Base-by-base conservation (phyloP, 2,329 filamentous ascomycete genomes). In the Ophiostoma sp. region DNA sequence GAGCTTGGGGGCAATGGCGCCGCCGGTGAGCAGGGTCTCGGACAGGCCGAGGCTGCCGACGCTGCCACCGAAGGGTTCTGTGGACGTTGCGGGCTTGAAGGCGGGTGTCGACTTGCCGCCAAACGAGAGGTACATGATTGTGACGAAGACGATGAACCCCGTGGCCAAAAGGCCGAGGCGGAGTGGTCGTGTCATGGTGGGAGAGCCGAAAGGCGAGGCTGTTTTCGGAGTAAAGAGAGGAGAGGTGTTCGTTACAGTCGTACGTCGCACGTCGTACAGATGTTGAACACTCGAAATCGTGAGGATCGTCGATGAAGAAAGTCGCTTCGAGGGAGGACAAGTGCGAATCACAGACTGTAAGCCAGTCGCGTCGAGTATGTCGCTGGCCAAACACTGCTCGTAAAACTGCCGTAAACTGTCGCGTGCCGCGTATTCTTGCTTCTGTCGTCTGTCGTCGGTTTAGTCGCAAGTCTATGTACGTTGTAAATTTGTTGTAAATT, bases 1-100 rank as follows among this genome's bases (percentile, higher is more conserved):
- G 71, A 96, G 84, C 82, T 93, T 94, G 0, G 92, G 91, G 69
- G 93, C 93, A 78, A 94, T 95, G 3, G 90, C 91, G 72, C 89
- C 89, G 72, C 92, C 92, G 22, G 86, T 85, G 28, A 94, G 84
- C 22, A 91, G 81, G 59, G 81, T 81, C 33, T 83, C 81, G 1
- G 87, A 82, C 39, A 88, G 78, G 71, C 85, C 85, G 28, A 84
- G 39, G 22, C 70, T 66, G 19, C 31, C 57, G 17, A 74, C 48
- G 6, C 66, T 45, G 19, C 64, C 70, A 61, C 70, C 70, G 15
- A 71, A 68, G 25, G 73, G 64, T 12, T 52, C 19, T 9, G 72
- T 36, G 4, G 72, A 22, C 15, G 73, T 45, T 1, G 63, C 28
- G 11, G 55, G n/a, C 17, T 33, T 33, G 7, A 70, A 52, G 2